A percentile compares a stretch with the other conserved stretches of the same genome.
phyloP scores from a whole-genome alignment of 192 early-diverging fungal species.

The Cetraspora pellucida region DNA sequence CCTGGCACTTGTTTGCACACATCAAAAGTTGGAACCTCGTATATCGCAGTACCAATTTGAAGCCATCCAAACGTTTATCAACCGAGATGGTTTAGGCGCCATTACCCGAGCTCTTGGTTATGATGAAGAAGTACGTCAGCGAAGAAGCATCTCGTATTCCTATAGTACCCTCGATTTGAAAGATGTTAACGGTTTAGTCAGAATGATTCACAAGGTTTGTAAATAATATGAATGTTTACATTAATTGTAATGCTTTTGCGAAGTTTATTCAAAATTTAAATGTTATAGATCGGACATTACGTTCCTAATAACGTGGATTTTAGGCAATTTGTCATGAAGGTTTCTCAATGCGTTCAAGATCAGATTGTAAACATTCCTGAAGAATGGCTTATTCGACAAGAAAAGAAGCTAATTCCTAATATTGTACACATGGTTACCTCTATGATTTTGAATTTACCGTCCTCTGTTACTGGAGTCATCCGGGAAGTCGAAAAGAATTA shows the following conservation, averaged over 20 bases:
- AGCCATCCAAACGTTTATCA: conserved; percentile 17
- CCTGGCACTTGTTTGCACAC: conserved; percentile 9
- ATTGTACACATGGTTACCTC: conserved; percentile 30
- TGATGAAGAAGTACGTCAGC: background rate
- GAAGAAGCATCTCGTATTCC: background rate
- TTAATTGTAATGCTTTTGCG: background rate
- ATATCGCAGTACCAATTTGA: conserved; percentile 34
- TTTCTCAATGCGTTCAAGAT: conserved; percentile 18
- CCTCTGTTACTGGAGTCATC: conserved; percentile 8
- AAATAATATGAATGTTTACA: background rate
- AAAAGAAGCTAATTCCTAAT: conserved; percentile 29
- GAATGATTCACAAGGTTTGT: conserved; percentile 28
- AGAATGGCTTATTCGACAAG: conserved; percentile 23
- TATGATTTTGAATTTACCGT: conserved; percentile 29
- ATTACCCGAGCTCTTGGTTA: conserved; percentile 23
- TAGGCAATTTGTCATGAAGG: conserved; percentile 24
- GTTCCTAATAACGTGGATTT: conserved; percentile 21
- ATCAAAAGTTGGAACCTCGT: conserved; percentile 27
- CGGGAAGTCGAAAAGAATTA: conserved; percentile 21
- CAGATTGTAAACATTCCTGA: conserved; percentile 32
- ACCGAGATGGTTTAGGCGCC: conserved; percentile 6
- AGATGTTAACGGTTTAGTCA: conserved; percentile 23
- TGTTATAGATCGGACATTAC: conserved; percentile 21
- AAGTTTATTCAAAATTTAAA: background rate
- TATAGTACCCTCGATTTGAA: conserved; percentile 29